Conservation (phyloP, 805 yeast genomes). For the Schwanniomyces pseudopolymorphus region DNA sequence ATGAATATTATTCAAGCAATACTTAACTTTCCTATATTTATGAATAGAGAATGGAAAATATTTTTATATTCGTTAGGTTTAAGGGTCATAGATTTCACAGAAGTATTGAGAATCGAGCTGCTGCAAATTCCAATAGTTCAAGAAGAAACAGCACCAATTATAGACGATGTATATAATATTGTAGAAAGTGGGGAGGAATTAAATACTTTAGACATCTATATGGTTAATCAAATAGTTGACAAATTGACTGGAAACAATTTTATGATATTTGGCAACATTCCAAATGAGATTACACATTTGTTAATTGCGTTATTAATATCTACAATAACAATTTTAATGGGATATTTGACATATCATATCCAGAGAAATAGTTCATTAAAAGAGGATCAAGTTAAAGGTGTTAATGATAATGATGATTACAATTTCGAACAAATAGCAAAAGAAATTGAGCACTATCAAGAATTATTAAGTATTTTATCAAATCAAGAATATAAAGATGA, state of each 20-base stretch:
- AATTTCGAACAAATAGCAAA: not conserved
- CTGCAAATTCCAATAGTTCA: not conserved
- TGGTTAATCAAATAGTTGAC: not conserved
- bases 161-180: no score
- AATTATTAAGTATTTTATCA: not conserved
- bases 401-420: not conserved
- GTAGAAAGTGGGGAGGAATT: no score
- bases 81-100: not conserved
- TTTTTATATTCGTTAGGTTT: not conserved
- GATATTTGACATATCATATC: not conserved
- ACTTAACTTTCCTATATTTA: not conserved
- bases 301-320: not conserved
- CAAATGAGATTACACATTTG: not conserved
- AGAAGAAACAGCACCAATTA: not conserved
- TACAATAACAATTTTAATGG: not conserved
- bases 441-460: not conserved
- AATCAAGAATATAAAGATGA: not conserved
- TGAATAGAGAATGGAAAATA: not conserved
- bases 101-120: not conserved
- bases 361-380: not conserved
- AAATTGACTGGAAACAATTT: not conserved
- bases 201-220: not conserved
- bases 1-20: not conserved
- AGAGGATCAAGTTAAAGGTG: not conserved
- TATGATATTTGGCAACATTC: not conserved